Percentiles rank a stretch among this genome's conserved stretches.
Evolutionary conservation across 2,329 filamentous ascomycete genomes (phyloP).

Genomic region (Periconia sp.): DNA sequence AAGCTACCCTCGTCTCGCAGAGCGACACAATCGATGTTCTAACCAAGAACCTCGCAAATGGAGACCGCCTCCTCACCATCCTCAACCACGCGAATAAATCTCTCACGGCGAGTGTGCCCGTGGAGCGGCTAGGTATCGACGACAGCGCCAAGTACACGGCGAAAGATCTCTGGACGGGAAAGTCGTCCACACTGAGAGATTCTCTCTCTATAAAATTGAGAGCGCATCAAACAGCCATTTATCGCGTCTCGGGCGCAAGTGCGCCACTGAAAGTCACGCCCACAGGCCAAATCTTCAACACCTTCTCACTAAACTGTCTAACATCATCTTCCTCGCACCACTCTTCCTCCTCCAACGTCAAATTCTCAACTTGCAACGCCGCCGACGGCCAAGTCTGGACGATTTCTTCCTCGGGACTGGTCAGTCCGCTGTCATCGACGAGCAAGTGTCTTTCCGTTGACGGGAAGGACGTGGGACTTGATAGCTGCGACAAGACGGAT

Average conservation of each 20-base stretch:
- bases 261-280: slow-evolving; percentile 38
- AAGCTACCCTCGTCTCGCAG: slow-evolving; percentile 56
- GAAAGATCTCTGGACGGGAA: slow-evolving; percentile 54
- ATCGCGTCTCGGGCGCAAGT: slow-evolving; percentile 43
- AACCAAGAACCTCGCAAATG: slow-evolving; percentile 54
- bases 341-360: slow-evolving; percentile 18
- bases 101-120: slow-evolving; percentile 37
- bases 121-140: slow-evolving; percentile 47
- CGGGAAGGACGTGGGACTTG: slow-evolving; percentile 20
- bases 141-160: slow-evolving; percentile 36
- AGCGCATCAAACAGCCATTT: slow-evolving; percentile 51
- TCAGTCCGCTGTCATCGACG: slow-evolving; percentile 47
- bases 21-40: slow-evolving; percentile 53
- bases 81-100: slow-evolving; percentile 50
- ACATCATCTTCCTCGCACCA: slow-evolving; percentile 34
- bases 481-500: slow-evolving; percentile 19
- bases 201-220: slow-evolving; percentile 37
- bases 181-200: slow-evolving; percentile 24
- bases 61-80: slow-evolving; percentile 55
- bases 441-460: slow-evolving; percentile 40
- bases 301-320: slow-evolving; percentile 52
- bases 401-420: slow-evolving; percentile 36
- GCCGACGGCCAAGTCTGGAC: slow-evolving; percentile 54
- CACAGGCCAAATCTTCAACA: slow-evolving; percentile 59
- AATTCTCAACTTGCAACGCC: slow-evolving; percentile 48